phyloP scores from a whole-genome alignment of 805 yeast species.

The Wickerhamiella parazyma region DNA sequence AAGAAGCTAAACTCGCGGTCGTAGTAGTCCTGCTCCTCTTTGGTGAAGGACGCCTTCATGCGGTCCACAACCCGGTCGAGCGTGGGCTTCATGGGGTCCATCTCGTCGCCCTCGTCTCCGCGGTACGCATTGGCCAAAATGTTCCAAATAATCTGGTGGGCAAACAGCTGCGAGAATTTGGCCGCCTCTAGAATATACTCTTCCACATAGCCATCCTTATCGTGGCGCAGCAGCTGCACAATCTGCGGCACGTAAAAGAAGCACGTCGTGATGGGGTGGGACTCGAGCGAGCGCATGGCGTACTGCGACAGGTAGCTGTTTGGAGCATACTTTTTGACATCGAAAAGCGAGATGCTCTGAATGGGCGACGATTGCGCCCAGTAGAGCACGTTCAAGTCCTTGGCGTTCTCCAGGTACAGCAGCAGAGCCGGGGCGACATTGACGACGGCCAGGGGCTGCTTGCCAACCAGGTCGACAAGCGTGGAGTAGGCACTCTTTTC shows the following conservation, averaged over 20 bases:
- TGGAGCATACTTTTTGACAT: constrained; percentile 42
- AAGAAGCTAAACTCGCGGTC: constrained; percentile 79
- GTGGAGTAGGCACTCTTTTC: constrained; percentile 26
- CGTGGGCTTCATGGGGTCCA: constrained; percentile 71
- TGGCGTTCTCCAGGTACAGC: constrained; percentile 29
- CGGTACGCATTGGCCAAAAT: constrained; percentile 85
- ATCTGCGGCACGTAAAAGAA: constrained; percentile 97
- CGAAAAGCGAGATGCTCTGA: constrained; percentile 69
- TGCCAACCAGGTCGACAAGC: constrained; percentile 34
- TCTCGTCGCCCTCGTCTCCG: constrained; percentile 72
- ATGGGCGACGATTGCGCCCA: constrained; percentile 75
- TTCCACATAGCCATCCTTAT: constrained; percentile 70
- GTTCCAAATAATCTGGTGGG: constrained; percentile 98
- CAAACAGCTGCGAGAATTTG: constrained; percentile 74
- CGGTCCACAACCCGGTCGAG: constrained; percentile 57
- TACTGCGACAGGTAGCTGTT: constrained; percentile 67
- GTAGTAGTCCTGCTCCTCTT: constrained; percentile 52
- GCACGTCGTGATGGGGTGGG: constrained; percentile 73
- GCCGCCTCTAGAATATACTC: constrained; percentile 86
- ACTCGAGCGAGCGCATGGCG: constrained; percentile 78
- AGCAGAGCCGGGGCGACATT: constrained; percentile 46
- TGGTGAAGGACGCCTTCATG: constrained; percentile 50
- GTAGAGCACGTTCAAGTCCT: constrained; percentile 30
- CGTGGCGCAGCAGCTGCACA: constrained; percentile 82
- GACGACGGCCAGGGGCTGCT: constrained; percentile 47